Evolutionary conservation across 352 stramenopile genomes (phyloP).

Genomic region (Stramenopiles sp.): DNA sequence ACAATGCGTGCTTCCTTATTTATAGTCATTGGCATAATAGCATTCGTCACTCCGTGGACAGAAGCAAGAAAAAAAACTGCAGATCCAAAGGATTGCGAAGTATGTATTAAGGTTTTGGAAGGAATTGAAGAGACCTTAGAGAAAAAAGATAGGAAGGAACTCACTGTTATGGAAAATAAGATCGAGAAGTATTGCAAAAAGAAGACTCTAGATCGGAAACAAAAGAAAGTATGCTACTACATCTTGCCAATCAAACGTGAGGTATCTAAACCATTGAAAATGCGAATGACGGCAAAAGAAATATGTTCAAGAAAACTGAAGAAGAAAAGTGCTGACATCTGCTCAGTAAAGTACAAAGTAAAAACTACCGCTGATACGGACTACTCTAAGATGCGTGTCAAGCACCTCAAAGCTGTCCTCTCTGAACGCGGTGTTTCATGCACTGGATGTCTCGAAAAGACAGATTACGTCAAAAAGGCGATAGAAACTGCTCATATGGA

Average conservation of each 20-base stretch:
- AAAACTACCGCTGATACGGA: constrained; percentile 35
- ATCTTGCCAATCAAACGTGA: constrained; percentile 65
- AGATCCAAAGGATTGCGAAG: too few species aligned
- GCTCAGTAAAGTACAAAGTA: background rate
- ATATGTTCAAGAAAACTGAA: constrained; percentile 66
- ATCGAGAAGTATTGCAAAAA: constrained; percentile 35
- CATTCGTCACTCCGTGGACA: background rate
- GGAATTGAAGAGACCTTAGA: constrained; percentile 31
- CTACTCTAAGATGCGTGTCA: constrained; percentile 65
- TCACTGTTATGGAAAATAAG: constrained; percentile 30
- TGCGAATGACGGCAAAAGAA: constrained; percentile 53
- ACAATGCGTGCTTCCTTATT: too few species aligned
- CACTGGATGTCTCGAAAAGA: constrained; percentile 62
- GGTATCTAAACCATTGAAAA: constrained; percentile 47
- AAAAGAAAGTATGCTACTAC: constrained; percentile 66
- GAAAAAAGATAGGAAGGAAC: constrained; percentile 29
- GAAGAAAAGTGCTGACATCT: constrained; percentile 31
- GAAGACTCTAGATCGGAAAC: constrained; percentile 38
- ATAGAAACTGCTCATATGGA: too few species aligned
- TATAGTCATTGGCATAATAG: background rate
- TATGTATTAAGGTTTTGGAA: constrained; percentile 55
- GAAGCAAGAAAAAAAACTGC: background rate
- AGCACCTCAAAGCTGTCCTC: constrained; percentile 69
- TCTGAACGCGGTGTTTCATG: constrained; percentile 51
- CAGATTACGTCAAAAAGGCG: constrained; percentile 44